A percentile compares a stretch with the other conserved stretches of the same genome.
Conservation (phyloP, 441 rosid genomes). For the Viola pubescens region DNA sequence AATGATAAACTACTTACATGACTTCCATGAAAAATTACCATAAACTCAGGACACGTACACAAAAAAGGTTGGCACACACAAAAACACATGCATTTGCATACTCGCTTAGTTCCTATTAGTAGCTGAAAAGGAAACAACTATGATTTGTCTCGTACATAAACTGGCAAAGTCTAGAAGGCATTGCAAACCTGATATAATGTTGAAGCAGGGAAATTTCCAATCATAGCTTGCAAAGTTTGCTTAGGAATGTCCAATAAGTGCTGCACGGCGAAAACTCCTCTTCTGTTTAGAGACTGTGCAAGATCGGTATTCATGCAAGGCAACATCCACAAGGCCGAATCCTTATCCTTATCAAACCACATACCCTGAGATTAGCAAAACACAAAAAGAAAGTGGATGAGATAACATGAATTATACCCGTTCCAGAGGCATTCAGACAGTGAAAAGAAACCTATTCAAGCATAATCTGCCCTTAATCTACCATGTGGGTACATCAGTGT, state of each 20-base stretch:
- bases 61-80: too few species aligned
- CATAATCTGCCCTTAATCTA: too few species aligned
- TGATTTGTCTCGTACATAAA: too few species aligned
- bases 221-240: conserved; percentile 45
- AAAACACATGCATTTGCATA: too few species aligned
- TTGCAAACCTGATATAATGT: conserved; percentile 60
- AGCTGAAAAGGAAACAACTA: too few species aligned
- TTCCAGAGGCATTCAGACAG: too few species aligned
- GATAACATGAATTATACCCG: not conserved
- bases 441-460: too few species aligned
- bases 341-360: conserved; percentile 74
- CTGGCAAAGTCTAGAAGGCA: not conserved
- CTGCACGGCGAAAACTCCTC: conserved; percentile 55
- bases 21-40: too few species aligned
- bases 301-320: conserved; percentile 85
- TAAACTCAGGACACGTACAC: too few species aligned
- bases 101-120: too few species aligned
- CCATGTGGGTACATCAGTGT: too few species aligned
- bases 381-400: not conserved
- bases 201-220: conserved; percentile 46
- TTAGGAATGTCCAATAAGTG: conserved; percentile 68
- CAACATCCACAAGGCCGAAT: conserved; percentile 80
- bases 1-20: too few species aligned
- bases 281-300: conserved; percentile 31
- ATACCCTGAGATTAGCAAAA: conserved; percentile 48